Conservation (phyloP, 257 asterid species). For the Scutellaria barbata region DNA sequence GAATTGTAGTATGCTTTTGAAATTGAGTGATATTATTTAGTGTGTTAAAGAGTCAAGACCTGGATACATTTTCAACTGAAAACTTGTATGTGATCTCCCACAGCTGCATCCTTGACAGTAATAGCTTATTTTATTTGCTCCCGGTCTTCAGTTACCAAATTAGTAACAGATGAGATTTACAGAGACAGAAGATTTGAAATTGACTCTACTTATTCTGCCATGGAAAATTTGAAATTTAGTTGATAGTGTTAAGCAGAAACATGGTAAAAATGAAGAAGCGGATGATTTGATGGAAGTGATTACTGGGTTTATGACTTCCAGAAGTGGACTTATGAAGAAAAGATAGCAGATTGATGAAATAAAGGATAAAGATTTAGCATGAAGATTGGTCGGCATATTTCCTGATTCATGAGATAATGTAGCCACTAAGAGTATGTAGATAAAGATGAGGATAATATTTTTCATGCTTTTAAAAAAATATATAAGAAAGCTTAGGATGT, state of each 20-base stretch:
- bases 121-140: slow-evolving; percentile 16
- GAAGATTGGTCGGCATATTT: not conserved
- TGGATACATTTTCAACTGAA: slow-evolving; percentile 13
- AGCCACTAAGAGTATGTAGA: slow-evolving; percentile 9
- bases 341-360: slow-evolving; percentile 20
- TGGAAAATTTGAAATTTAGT: slow-evolving; percentile 18
- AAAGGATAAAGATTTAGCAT: not conserved
- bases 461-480: too few species aligned
- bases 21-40: slow-evolving; percentile 23
- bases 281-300: slow-evolving; percentile 9
- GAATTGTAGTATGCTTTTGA: slow-evolving; percentile 26
- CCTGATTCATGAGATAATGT: not conserved
- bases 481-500: not conserved
- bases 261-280: slow-evolving; percentile 24
- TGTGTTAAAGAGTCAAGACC: slow-evolving; percentile 5
- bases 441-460: too few species aligned
- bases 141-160: slow-evolving; percentile 23
- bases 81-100: slow-evolving; percentile 12
- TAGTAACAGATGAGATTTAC: slow-evolving; percentile 21
- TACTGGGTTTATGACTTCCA: slow-evolving; percentile 26
- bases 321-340: slow-evolving; percentile 12
- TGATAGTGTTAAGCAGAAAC: slow-evolving; percentile 12
- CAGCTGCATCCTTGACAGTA: slow-evolving; percentile 13
- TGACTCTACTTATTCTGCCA: slow-evolving; percentile 20
- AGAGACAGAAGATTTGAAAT: slow-evolving; percentile 11